phyloP scores from a whole-genome alignment of 495 filamentous ascomycete genomes.

The Xylaria palmicola region DNA sequence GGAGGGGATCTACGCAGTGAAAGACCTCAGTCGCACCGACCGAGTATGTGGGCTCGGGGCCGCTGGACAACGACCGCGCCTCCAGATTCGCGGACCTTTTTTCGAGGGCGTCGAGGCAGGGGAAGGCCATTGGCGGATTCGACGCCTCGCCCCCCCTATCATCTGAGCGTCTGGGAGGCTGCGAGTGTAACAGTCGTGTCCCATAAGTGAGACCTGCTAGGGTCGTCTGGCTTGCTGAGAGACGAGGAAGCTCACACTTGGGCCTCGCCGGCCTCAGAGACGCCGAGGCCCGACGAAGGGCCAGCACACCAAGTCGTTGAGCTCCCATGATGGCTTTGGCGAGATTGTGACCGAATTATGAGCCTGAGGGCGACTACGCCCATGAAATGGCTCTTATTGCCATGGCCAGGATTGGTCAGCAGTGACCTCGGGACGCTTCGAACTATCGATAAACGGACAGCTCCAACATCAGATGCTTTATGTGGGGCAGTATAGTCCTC shows the following conservation, averaged over 20 bases:
- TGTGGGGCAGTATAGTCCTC: neutral
- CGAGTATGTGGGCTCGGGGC: slow-evolving; percentile 93
- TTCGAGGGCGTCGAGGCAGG: slow-evolving; percentile 91
- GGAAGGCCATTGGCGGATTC: slow-evolving; percentile 92
- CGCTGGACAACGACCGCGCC: slow-evolving; percentile 63
- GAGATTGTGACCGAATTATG: neutral
- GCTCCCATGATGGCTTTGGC: slow-evolving; percentile 11
- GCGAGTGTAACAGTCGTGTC: slow-evolving; percentile 31
- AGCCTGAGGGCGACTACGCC: neutral
- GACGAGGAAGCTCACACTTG: neutral
- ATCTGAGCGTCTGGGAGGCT: slow-evolving; percentile 27
- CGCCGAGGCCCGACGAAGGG: slow-evolving; percentile 22
- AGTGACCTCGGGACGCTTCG: neutral
- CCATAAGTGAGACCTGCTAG: slow-evolving; percentile 11
- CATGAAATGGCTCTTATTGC: slow-evolving; percentile 12
- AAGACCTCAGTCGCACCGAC: slow-evolving; percentile 76
- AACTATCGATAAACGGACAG: no score
- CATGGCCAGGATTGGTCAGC: slow-evolving; percentile 12
- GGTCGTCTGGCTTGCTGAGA: neutral
- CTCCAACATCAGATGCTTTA: neutral
- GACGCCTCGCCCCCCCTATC: slow-evolving; percentile 48
- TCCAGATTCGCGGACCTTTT: slow-evolving; percentile 76
- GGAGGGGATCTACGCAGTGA: slow-evolving; percentile 68
- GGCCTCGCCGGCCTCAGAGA: slow-evolving; percentile 13
- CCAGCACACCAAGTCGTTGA: slow-evolving; percentile 11